Base-by-base conservation (phyloP, 1,284 basidiomycete species). In the Cutaneotrichosporon mucoides region DNA sequence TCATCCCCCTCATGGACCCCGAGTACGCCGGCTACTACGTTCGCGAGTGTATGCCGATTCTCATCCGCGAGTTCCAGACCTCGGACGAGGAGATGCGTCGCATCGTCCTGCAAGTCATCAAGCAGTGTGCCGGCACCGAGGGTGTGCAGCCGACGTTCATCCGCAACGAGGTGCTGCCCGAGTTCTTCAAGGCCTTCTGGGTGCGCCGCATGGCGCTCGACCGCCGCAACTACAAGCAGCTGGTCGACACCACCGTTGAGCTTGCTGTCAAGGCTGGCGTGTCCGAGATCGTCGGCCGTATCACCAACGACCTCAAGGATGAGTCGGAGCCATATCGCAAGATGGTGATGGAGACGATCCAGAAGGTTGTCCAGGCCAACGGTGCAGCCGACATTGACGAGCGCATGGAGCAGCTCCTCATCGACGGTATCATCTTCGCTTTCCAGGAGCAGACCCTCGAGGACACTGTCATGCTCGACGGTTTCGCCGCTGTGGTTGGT, bases 71-170 rank as follows among this genome's bases (percentile, higher is more conserved):
- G 81, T 99, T 99, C 82, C 94, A 96, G 78, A 97, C 92, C 6
- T 96, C 95, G 8, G 96, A 99, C 76, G 96, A 99, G 79, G 96
- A 99, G 82, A 99, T 99, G 96, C 96, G 98, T 83, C 96, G 98
- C 83, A 99, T 99, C 68, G 95, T 99, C 4, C 81, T 99, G 54
- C 98, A 99, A 77, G 96, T 99, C 56, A 94, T 99, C 72, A 96
- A 98, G 80, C 95, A 99, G 77, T 99, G 96, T 73, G 92, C 96
- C 42, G 90, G 91, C 7, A 99, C 96, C 0, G 96, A 99, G 72
- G 94, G 93, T 81, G 94, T 97, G 43, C 92, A 91, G 0, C 86
- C 92, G 4, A 84, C 85, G 37, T 98, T 96, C 75, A 94, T 98
- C 75, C 93, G 92, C 69, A 88, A 96, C 69, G 95, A 99, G 75